Percentiles rank a stretch among this genome's conserved stretches.
phyloP scores from a whole-genome alignment of 2,329 filamentous ascomycete genomes.

The Rhinocladiella mackenziei region DNA sequence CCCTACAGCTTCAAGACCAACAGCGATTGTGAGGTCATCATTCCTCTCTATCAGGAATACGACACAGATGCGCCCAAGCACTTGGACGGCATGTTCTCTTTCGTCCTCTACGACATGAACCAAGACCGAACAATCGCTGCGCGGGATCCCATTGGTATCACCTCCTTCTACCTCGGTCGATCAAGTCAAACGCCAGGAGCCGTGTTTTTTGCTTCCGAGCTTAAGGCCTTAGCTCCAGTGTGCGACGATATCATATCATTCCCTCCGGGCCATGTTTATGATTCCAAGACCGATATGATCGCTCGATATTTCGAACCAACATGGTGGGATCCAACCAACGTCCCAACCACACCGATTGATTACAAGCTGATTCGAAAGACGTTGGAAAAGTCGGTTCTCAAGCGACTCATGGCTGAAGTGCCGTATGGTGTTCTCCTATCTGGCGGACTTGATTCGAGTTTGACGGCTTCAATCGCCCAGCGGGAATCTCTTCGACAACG shows the following conservation, averaged over 20 bases:
- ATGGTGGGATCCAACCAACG: conserved; percentile 80
- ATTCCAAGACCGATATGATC: conserved; percentile 81
- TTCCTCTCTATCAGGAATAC: conserved; percentile 93
- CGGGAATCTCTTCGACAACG: conserved; percentile 79
- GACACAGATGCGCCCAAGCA: conserved; percentile 86
- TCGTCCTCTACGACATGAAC: conserved; percentile 94
- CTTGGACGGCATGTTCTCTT: conserved; percentile 99
- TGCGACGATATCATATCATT: conserved; percentile 95
- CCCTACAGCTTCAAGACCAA: conserved; percentile 97
- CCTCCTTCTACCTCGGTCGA: conserved; percentile 94
- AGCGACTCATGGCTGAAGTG: conserved; percentile 97
- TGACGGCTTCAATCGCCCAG: conserved; percentile 93
- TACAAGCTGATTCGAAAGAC: conserved; percentile 75
- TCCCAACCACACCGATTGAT: conserved; percentile 77
- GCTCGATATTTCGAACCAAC: conserved; percentile 86
- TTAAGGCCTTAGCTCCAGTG: conserved; percentile 87
- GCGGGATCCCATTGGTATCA: conserved; percentile 93
- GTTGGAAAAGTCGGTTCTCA: conserved; percentile 86
- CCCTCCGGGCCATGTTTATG: conserved; percentile 92
- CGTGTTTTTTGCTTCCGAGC: conserved; percentile 93
- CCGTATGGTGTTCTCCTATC: conserved; percentile 95
- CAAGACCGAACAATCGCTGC: conserved; percentile 90
- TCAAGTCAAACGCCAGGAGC: conserved; percentile 76
- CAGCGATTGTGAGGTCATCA: conserved; percentile 98
- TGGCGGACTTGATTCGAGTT: conserved; percentile 89